Evolutionary conservation across 352 stramenopile genomes (phyloP), one percentile per base, ranked within the genome.

Genomic region (Globisporangium cystogenes): DNA sequence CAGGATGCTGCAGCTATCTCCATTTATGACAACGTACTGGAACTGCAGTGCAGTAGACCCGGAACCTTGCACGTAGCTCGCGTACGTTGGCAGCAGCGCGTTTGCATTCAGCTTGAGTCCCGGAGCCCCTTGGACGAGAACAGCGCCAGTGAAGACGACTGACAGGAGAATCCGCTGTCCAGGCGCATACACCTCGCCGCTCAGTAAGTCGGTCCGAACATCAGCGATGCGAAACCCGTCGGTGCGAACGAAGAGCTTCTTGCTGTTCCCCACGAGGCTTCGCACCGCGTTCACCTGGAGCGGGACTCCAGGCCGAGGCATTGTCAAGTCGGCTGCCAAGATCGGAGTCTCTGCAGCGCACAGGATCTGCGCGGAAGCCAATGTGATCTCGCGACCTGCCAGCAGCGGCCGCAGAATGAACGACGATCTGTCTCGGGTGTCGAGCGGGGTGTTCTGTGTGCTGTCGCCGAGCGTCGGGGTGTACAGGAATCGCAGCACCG

Each of bases 201-300:
- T 81, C 0, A 57, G 35, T 4, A 84, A 51, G 15, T 81, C 63
- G 0, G 74, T 57, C 0, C 56, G 37, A 2, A 93, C 26, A 0
- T 49, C 40, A 23, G 63, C 43, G 1, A 90, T 56, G 1, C 70
- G 68, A 20, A 87, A 64, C 1, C 75, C 71, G 33, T 88, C 77
- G 0, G 81, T 92, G 18, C 81, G 68, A 8, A 90, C 55, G 36
- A 76, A 88, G 24, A 92, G 72, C 33, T 78, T 82, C 1, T 64
- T 57, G 39, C 66, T 76, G 42, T 79, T 85, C 6, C 73, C 78
- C 26, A 82, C 73, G 4, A 92, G 67, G 58, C 80, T 90, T 1
- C 59, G 58, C 12, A 76, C 68, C 0, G 76, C 72, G 57, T 86
- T 72, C 14, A 66, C 72, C 8, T 68, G 70, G 1, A 84, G 63